Percentiles rank a stretch among this genome's conserved stretches.
Conservation (phyloP, 345 rosid genomes). For the Dipteronia sinensis region DNA sequence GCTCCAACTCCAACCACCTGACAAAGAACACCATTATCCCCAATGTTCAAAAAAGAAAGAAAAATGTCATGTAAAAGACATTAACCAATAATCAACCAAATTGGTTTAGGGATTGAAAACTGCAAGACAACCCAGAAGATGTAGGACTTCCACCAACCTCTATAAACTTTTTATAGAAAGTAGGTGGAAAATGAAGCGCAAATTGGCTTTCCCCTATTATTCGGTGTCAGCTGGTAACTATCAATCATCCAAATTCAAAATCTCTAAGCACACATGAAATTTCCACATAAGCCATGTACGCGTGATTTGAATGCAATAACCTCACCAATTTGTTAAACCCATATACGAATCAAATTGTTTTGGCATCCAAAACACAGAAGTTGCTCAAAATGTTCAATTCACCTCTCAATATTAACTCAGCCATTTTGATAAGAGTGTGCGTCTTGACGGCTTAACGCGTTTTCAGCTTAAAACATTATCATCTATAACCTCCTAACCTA, state of each 20-base stretch:
- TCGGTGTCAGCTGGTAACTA: not conserved
- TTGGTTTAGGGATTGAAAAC: not conserved
- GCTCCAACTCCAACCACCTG: conserved; percentile 98
- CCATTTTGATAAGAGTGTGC: no score
- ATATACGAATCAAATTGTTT: not conserved
- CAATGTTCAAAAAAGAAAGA: conserved; percentile 2
- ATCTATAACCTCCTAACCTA: not conserved
- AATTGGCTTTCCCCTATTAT: not conserved
- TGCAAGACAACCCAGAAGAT: not conserved
- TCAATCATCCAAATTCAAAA: conserved; percentile 1
- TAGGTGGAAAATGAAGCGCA: not conserved
- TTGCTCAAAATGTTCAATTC: not conserved
- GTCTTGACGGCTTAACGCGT: no score
- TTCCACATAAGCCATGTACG: no score
- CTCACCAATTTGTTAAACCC: not conserved
- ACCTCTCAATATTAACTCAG: no score
- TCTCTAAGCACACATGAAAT: not conserved
- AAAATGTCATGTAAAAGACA: not conserved
- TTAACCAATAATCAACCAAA: not conserved
- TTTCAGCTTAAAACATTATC: not conserved
- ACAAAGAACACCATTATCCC: conserved; percentile 31
- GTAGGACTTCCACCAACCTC: not conserved
- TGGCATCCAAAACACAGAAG: not conserved
- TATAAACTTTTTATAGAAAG: not conserved
- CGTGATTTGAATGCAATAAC: no score